Conservation (phyloP, 306 rosid genomes). For the Prunus davidiana region DNA sequence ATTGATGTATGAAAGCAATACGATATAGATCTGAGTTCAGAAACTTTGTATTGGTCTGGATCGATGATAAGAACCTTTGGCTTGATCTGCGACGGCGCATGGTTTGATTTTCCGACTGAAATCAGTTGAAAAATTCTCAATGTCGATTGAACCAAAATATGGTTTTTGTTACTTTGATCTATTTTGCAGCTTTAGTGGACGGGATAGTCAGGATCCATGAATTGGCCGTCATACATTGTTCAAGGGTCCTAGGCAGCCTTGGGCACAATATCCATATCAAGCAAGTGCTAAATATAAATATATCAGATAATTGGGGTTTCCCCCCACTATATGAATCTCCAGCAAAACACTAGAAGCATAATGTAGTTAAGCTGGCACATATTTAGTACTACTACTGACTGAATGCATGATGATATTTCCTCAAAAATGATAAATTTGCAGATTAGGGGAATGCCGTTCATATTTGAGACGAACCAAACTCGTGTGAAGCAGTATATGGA, state of each 20-base stretch:
- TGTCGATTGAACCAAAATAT: neutral
- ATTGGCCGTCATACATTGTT: too few species aligned
- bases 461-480: constrained; percentile 63
- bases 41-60: neutral
- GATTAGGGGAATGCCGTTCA: constrained; percentile 71
- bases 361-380: neutral
- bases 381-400: neutral
- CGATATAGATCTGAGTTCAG: neutral
- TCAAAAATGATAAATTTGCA: constrained; percentile 43
- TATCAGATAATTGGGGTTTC: neutral
- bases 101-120: neutral
- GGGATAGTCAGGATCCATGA: too few species aligned
- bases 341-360: neutral
- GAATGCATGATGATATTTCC: constrained; percentile 3
- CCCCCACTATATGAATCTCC: neutral
- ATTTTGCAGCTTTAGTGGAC: neutral
- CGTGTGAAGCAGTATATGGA: constrained; percentile 60
- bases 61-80: too few species aligned
- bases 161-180: neutral
- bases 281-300: too few species aligned
- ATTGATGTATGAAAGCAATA: neutral
- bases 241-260: too few species aligned
- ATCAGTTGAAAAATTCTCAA: neutral
- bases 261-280: too few species aligned
- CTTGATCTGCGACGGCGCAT: too few species aligned